phyloP scores from a whole-genome alignment of 2,329 filamentous ascomycete species.

The Paraconiothyrium sp. region DNA sequence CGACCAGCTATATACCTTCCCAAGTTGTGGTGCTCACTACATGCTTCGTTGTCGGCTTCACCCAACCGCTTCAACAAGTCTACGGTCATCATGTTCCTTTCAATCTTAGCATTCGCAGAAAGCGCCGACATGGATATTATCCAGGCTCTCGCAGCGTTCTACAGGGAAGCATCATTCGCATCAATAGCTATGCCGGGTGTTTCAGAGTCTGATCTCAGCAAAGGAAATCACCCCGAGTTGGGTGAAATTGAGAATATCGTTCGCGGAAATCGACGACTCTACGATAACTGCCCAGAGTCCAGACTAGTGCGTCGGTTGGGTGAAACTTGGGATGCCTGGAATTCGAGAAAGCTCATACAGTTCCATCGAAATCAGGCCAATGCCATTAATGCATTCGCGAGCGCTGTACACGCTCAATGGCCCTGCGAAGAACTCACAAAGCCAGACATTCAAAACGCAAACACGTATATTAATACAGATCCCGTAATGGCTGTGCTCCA shows the following conservation, averaged over 20 bases:
- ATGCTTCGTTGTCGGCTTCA: slow-evolving; percentile 21
- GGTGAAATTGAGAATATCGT: slow-evolving; percentile 10
- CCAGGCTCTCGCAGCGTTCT: slow-evolving; percentile 35
- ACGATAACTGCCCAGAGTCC: slow-evolving; percentile 1
- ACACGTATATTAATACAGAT: slow-evolving; percentile 26
- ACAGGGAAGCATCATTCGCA: slow-evolving; percentile 14
- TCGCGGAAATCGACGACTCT: not conserved
- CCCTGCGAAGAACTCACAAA: slow-evolving; percentile 21
- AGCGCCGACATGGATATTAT: slow-evolving; percentile 33
- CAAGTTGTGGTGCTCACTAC: slow-evolving; percentile 34
- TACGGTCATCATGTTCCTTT: slow-evolving; percentile 36
- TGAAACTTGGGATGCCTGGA: not conserved
- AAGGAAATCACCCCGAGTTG: slow-evolving; percentile 19
- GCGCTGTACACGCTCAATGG: slow-evolving; percentile 32
- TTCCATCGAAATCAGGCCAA: slow-evolving; percentile 17
- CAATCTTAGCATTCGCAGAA: slow-evolving; percentile 35
- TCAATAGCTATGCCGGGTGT: slow-evolving; percentile 22
- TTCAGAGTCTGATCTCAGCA: slow-evolving; percentile 13
- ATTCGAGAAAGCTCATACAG: slow-evolving; percentile 15
- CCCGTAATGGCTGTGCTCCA: slow-evolving; percentile 30
- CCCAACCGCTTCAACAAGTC: slow-evolving; percentile 24
- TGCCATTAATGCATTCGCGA: slow-evolving; percentile 24
- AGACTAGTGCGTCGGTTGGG: not conserved
- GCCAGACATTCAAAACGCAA: slow-evolving; percentile 15
- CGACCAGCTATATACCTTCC: slow-evolving; percentile 20